phyloP scores from a whole-genome alignment of 2,329 filamentous ascomycete genomes.

The Diaporthe ilicicola region DNA sequence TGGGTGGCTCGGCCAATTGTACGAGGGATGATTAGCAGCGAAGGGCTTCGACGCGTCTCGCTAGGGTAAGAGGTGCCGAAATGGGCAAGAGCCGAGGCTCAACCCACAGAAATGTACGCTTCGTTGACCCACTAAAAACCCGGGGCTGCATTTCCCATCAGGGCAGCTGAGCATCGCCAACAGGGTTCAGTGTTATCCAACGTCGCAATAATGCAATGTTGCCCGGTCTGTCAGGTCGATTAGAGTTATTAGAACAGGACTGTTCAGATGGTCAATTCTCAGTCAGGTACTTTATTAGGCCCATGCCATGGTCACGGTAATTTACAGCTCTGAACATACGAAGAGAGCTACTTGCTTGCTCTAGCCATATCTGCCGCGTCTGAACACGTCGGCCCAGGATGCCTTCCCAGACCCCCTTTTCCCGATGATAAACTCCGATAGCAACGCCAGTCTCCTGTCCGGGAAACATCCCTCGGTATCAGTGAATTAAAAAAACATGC shows the following conservation, averaged over 20 bases:
- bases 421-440: conserved; percentile 26
- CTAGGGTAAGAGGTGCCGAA: conserved; percentile 15
- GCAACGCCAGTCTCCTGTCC: conserved; percentile 27
- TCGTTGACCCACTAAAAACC: background rate
- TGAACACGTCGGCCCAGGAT: background rate
- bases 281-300: no score
- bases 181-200: background rate
- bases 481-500: background rate
- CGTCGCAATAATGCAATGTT: conserved; percentile 2
- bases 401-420: conserved; percentile 6
- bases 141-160: conserved; percentile 6
- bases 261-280: background rate
- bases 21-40: conserved; percentile 6
- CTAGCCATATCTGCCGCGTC: conserved; percentile 1
- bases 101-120: background rate
- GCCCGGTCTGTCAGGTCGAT: conserved; percentile 11
- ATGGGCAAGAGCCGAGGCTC: conserved; percentile 30
- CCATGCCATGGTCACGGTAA: background rate
- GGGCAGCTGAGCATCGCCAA: background rate
- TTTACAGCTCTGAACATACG: background rate
- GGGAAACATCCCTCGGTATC: conserved; percentile 26
- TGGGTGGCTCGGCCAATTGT: conserved; percentile 25
- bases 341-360: background rate
- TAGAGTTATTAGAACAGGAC: conserved; percentile 3
- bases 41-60: background rate